A percentile compares a stretch with the other conserved stretches of the same genome.
phyloP scores from a whole-genome alignment of 257 asterid species.

The Echium plantagineum region DNA sequence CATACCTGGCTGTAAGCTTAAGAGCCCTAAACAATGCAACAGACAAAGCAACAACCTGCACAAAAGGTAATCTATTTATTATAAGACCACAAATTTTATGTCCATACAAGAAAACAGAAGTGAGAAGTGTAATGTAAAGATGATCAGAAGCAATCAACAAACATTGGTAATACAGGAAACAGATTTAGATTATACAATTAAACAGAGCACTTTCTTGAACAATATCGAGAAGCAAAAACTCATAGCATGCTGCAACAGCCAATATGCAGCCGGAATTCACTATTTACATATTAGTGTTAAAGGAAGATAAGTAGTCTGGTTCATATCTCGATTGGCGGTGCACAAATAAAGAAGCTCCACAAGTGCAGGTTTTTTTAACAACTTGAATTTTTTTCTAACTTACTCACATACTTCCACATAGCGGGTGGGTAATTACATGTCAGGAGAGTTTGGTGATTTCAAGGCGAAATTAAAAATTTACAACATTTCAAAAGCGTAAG shows the following conservation, averaged over 20 bases:
- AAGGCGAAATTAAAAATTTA: not conserved
- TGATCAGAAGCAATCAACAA: not conserved
- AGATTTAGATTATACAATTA: not conserved
- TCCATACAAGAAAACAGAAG: not conserved
- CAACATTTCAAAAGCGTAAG: not conserved
- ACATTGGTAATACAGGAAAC: not conserved
- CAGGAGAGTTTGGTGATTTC: no score
- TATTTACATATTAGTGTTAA: no score
- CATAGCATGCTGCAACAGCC: not conserved
- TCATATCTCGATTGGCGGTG: no score
- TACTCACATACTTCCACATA: no score
- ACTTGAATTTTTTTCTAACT: no score
- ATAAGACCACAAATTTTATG: conserved; percentile 3
- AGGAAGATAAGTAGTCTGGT: not conserved
- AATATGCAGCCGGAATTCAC: not conserved
- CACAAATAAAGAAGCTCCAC: no score
- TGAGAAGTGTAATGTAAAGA: not conserved
- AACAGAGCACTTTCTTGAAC: not conserved
- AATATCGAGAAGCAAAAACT: not conserved
- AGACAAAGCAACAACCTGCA: conserved; percentile 81
- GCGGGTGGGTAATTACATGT: no score
- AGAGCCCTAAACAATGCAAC: conserved; percentile 85
- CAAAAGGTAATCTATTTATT: conserved; percentile 16
- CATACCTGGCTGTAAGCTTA: conserved; percentile 73
- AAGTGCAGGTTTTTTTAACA: no score